Evolutionary conservation across 2,329 filamentous ascomycete genomes (phyloP).

Genomic region (Rhynchosporium graminicola): DNA sequence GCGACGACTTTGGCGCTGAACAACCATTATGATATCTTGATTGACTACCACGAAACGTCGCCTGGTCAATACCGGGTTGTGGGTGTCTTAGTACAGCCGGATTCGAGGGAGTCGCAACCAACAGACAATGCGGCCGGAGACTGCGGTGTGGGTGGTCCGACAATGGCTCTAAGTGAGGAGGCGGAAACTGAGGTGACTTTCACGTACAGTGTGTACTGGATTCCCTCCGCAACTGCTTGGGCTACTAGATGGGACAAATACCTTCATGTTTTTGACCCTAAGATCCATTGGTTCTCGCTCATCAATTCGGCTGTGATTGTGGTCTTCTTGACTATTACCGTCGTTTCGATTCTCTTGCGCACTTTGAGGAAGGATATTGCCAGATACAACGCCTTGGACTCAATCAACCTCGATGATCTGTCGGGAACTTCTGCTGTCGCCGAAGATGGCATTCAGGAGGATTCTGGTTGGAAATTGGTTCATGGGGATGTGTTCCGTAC

Average conservation of each 20-base stretch:
- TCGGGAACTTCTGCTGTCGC: constrained; percentile 72
- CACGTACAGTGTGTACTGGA: constrained; percentile 93
- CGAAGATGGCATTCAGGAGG: constrained; percentile 93
- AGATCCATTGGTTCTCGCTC: constrained; percentile 98
- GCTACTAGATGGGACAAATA: constrained; percentile 99
- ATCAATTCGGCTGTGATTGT: constrained; percentile 96
- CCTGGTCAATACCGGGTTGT: constrained; percentile 80
- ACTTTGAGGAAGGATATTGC: constrained; percentile 94
- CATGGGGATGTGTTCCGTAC: constrained; percentile 96
- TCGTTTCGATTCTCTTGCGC: constrained; percentile 86
- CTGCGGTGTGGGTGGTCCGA: constrained; percentile 59
- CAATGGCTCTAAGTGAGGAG: constrained; percentile 65
- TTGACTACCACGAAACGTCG: constrained; percentile 86
- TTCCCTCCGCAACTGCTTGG: constrained; percentile 80
- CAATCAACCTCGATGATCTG: constrained; percentile 87
- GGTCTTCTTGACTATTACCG: constrained; percentile 85
- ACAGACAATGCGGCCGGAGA: constrained; percentile 48
- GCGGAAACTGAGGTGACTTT: constrained; percentile 71
- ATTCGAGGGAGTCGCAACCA: constrained; percentile 63
- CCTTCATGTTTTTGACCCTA: constrained; percentile 92
- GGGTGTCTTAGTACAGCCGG: constrained; percentile 84
- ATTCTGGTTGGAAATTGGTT: constrained; percentile 97
- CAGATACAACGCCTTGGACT: constrained; percentile 91
- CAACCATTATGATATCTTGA: constrained; percentile 92
- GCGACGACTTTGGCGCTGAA: constrained; percentile 66